Conservation (phyloP, 192 early-diverging fungal species). For the Piromyces finnis region DNA sequence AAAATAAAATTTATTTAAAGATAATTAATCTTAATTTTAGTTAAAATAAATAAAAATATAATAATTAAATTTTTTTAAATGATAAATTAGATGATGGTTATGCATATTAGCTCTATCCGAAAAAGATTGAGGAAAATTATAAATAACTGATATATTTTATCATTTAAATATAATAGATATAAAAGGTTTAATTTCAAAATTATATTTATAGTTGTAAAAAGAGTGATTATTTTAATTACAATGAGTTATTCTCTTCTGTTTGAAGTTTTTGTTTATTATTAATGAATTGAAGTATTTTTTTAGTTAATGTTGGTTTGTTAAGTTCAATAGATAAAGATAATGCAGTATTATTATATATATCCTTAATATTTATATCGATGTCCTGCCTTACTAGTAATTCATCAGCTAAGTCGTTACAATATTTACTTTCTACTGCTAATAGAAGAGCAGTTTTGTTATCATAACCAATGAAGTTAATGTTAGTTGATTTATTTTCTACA, state of each 20-base stretch:
- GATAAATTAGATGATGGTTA: not conserved
- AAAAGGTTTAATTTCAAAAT: too few relatives aligned
- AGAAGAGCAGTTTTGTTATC: not conserved
- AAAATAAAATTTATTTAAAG: too few relatives aligned
- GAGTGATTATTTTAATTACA: too few relatives aligned
- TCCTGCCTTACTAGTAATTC: not conserved
- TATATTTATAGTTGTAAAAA: too few relatives aligned
- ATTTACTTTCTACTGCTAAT: not conserved
- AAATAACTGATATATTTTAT: not conserved
- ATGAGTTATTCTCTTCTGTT: too few relatives aligned
- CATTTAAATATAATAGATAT: too few relatives aligned
- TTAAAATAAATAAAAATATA: too few relatives aligned
- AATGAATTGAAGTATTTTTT: not conserved
- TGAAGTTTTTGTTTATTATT: not conserved
- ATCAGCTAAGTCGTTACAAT: not conserved
- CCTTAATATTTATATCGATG: not conserved
- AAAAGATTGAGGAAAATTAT: not conserved
- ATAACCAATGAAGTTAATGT: not conserved
- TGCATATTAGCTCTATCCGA: not conserved
- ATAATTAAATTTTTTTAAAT: not conserved
- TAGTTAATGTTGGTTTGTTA: not conserved
- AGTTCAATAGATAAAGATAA: not conserved
- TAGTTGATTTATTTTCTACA: not conserved
- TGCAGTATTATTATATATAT: not conserved
- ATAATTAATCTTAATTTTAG: too few relatives aligned